Conservation (phyloP, 148 eudicot species). For the Beta vulgaris region DNA sequence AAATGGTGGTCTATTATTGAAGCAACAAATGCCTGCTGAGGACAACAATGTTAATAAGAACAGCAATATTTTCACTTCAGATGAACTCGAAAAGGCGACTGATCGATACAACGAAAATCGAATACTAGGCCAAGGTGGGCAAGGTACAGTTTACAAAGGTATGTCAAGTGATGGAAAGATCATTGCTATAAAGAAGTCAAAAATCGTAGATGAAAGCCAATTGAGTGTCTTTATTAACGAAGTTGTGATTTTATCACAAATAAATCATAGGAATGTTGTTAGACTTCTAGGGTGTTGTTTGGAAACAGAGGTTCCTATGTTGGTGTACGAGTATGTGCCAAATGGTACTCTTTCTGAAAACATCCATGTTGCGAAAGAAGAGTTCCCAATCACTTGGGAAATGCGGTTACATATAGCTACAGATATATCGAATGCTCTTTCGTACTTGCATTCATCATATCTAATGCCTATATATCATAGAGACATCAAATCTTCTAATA, state of each 20-base stretch:
- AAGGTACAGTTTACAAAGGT: neutral
- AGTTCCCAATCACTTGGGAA: neutral
- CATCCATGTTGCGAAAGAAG: neutral
- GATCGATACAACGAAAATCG: neutral
- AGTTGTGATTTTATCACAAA: neutral
- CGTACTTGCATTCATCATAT: neutral
- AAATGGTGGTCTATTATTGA: neutral
- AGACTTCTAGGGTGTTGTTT: neutral
- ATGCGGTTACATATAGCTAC: neutral
- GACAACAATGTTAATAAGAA: neutral
- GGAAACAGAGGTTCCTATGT: conserved; percentile 3
- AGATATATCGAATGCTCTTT: neutral
- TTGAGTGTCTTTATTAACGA: neutral
- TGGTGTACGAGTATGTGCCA: neutral
- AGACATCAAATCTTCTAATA: neutral
- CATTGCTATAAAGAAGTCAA: neutral
- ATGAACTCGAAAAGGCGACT: neutral
- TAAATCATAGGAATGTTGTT: neutral
- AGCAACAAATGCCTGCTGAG: neutral
- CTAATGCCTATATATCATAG: neutral
- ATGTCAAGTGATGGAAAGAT: neutral
- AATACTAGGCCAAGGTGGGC: conserved; percentile 1
- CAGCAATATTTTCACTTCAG: neutral
- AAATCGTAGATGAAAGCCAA: neutral
- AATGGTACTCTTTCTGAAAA: neutral